These are phyloP conservation scores for Colletotrichum falcatum DNA, from an alignment of 2,329 filamentous ascomycete genomes.

Conservation along the genomic window DNA sequence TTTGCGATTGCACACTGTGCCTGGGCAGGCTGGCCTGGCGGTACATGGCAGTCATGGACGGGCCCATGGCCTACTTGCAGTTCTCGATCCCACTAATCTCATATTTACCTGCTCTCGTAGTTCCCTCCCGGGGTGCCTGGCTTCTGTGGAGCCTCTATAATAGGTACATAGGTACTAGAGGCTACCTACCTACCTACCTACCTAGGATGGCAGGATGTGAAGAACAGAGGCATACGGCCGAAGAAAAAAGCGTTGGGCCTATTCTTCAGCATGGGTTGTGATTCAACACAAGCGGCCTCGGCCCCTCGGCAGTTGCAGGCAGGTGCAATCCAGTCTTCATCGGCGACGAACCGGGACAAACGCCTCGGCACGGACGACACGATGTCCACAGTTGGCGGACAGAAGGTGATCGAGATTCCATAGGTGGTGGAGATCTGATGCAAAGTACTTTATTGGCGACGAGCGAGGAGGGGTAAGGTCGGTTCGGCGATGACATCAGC, in stretches of 20 bases:
- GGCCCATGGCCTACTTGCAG: not conserved
- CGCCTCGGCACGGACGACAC: not conserved
- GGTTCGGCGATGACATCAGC: slow-evolving; percentile 19
- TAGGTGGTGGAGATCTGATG: not conserved
- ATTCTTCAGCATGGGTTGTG: slow-evolving; percentile 18
- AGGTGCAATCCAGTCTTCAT: slow-evolving; percentile 1
- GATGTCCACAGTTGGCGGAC: not conserved
- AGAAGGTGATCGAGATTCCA: too few species aligned
- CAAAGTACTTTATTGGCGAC: not conserved
- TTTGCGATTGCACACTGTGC: slow-evolving; percentile 20
- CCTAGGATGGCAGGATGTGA: not conserved
- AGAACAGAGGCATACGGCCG: not conserved
- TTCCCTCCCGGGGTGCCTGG: too few species aligned
- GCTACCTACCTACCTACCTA: too few species aligned
- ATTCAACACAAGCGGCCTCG: slow-evolving; percentile 25
- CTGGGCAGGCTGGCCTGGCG: not conserved
- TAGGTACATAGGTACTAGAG: too few species aligned
- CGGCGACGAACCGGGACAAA: not conserved
- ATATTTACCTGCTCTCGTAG: not conserved
- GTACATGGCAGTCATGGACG: slow-evolving; percentile 4
- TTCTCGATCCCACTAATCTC: not conserved
- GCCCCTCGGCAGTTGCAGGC: slow-evolving; percentile 10
- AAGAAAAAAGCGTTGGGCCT: not conserved
- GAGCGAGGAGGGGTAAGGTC: not conserved
- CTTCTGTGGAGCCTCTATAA: not conserved